Base-by-base conservation (phyloP, 2,329 filamentous ascomycete species). In the Ambrosiella beaveri region DNA sequence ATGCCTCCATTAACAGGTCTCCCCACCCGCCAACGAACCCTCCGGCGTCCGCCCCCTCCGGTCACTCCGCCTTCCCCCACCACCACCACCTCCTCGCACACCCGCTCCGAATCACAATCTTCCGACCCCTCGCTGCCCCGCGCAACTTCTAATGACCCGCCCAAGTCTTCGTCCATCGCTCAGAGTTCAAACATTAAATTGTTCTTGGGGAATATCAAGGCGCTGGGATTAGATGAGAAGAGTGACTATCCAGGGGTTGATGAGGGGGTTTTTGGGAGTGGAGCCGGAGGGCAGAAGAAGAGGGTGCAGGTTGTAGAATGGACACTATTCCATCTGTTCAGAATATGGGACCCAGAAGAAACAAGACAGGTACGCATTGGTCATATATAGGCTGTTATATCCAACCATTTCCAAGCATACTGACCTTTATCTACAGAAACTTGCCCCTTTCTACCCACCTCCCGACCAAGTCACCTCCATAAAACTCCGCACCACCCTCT, bases 381-480 rank as follows among this genome's bases (percentile, higher is more conserved):
- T 39, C 36, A 35, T 40, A 44, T 40, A 13, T 19, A n/a, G 7
- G 13, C 17, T 15, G 19, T n/a, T 39, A 40, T 15, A n/a, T 52
- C 49, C 49, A 61, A 41, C 49, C 15, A 39, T 52, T 7, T 11
- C 15, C 27, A 27, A 27, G 5, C 27, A 27, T 27, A 38, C 58
- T 63, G 53, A 61, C 57, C 6, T 27, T 37, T 50, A 37, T 57
- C 52, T 57, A 4, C 65, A 91, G 85, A 96, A 93, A 76, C 76
- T 97, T 8, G 83, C 84, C 59, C 87, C 88, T 0, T 93, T 91
- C 73, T 97, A 94, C 66, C 93, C 93, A 13, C 88, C 93, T 0
- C 77, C 87, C 63, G 90, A 96, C 65, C 88, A 91, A 41, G 76
- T 94, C 52, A 90, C 96, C 69, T 96, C 90, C 5, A 75, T 94